Conservation (phyloP, 257 asterid species). For the Cinchona pubescens region DNA sequence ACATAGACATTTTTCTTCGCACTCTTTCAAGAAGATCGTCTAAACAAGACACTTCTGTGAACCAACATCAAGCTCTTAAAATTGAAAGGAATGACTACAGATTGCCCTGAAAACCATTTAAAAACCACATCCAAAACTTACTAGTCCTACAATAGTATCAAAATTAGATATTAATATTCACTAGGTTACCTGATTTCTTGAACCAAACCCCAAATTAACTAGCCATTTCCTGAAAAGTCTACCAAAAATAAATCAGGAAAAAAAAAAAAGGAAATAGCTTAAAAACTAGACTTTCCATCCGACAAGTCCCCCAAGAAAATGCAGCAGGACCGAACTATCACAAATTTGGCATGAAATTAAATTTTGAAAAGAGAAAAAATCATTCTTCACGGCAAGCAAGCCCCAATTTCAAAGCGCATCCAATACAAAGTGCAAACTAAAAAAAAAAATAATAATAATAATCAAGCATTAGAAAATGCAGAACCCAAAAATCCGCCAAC, state of each 20-base stretch:
- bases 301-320: too few species aligned
- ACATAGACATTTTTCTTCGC: background rate
- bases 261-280: too few species aligned
- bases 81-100: background rate
- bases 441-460: too few species aligned
- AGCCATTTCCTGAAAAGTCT: background rate
- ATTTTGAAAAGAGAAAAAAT: background rate
- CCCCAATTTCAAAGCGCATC: background rate
- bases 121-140: background rate
- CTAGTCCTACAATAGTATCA: background rate
- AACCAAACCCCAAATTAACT: background rate
- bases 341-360: background rate
- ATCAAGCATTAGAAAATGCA: background rate
- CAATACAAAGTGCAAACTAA: background rate
- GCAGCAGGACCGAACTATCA: background rate
- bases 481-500: background rate
- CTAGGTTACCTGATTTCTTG: background rate
- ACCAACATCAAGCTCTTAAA: background rate
- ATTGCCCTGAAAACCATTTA: background rate
- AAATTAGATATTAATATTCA: background rate
- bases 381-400: background rate
- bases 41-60: background rate
- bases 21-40: background rate
- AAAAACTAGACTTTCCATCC: too few species aligned
- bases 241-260: background rate